Conservation (phyloP, 129 eudicot species). For the Sambucus nigra region DNA sequence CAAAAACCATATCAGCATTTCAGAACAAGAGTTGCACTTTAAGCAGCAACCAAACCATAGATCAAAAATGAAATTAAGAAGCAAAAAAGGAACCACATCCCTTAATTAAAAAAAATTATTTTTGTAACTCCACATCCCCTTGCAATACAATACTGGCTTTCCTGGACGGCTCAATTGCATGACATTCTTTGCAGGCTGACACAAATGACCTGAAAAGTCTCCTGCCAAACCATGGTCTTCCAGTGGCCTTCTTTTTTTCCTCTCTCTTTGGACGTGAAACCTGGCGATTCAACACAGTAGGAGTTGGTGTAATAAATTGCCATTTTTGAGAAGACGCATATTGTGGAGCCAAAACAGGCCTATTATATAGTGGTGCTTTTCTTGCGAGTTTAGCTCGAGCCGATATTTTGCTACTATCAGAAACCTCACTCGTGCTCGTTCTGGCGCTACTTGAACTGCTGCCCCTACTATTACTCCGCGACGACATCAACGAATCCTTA, state of each 20-base stretch:
- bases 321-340: slow-evolving; percentile 46
- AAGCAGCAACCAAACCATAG: not conserved
- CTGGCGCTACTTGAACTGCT: slow-evolving; percentile 53
- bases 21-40: no score
- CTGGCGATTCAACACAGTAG: slow-evolving; percentile 36
- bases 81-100: slow-evolving; percentile 10
- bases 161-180: slow-evolving; percentile 53
- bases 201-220: slow-evolving; percentile 44
- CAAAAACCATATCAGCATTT: no score
- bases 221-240: slow-evolving; percentile 27
- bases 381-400: not conserved
- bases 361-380: slow-evolving; percentile 6
- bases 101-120: no score
- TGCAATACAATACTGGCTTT: slow-evolving; percentile 10
- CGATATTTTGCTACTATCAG: not conserved
- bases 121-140: slow-evolving; percentile 18
- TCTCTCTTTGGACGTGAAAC: slow-evolving; percentile 15
- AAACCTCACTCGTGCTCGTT: slow-evolving; percentile 42
- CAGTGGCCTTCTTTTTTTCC: not conserved
- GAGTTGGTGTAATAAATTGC: slow-evolving; percentile 58
- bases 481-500: slow-evolving; percentile 43
- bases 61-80: slow-evolving; percentile 15
- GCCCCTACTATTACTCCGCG: slow-evolving; percentile 53
- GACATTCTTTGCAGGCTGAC: slow-evolving; percentile 55
- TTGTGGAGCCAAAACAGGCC: slow-evolving; percentile 4